Conservation (phyloP, 306 rosid genomes). For the Citrullus amarus region DNA sequence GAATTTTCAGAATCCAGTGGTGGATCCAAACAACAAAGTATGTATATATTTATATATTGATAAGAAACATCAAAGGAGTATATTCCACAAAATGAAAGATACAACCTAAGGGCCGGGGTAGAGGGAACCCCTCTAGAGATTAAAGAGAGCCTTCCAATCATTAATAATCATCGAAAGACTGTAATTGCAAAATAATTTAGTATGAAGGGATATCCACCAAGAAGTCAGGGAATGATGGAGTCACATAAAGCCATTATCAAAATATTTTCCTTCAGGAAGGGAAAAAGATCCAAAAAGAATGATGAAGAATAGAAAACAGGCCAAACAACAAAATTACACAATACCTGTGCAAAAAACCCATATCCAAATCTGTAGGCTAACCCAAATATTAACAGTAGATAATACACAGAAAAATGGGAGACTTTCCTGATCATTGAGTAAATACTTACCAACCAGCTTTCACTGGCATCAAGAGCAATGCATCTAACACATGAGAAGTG, state of each 20-base stretch:
- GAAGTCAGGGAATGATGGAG: too few relatives aligned
- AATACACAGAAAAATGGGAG: not conserved
- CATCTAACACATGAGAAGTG: conserved; percentile 48
- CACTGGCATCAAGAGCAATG: conserved; percentile 75
- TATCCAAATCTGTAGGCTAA: not conserved
- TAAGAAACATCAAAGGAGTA: too few relatives aligned
- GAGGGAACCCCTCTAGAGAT: too few relatives aligned
- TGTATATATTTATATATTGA: too few relatives aligned
- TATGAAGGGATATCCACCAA: too few relatives aligned
- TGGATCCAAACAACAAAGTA: not conserved
- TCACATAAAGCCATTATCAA: not conserved
- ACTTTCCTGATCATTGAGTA: not conserved
- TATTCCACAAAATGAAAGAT: too few relatives aligned
- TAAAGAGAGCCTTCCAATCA: too few relatives aligned
- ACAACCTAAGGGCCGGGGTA: too few relatives aligned
- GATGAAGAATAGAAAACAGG: not conserved
- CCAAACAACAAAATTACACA: not conserved
- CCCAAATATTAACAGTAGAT: not conserved
- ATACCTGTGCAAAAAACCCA: not conserved
- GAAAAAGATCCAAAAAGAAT: not conserved
- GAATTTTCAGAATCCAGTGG: not conserved
- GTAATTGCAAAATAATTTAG: too few relatives aligned
- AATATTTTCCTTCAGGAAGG: not conserved
- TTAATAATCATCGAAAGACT: too few relatives aligned
- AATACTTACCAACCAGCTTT: conserved; percentile 89